A percentile compares a stretch with the other conserved stretches of the same genome.
Evolutionary conservation across 257 asterid genomes (phyloP).

Genomic region (Solanum piurae): DNA sequence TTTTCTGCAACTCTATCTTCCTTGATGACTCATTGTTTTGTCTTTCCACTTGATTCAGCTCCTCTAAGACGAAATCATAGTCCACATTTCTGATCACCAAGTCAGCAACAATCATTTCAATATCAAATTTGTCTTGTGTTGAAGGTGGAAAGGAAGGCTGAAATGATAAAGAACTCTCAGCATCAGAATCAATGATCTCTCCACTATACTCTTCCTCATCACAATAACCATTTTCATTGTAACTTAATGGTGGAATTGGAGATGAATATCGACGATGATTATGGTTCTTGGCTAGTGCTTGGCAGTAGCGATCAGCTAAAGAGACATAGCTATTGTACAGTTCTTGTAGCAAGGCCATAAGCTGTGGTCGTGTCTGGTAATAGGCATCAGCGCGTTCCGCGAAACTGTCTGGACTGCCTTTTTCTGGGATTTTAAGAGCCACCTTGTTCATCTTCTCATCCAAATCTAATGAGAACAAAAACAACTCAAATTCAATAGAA

Average conservation of each 20-base stretch:
- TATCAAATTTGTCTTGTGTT: slow-evolving; percentile 17
- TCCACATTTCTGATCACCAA: slow-evolving; percentile 61
- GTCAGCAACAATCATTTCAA: slow-evolving; percentile 58
- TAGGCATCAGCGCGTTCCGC: slow-evolving; percentile 67
- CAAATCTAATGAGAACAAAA: slow-evolving; percentile 36
- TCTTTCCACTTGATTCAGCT: slow-evolving; percentile 43
- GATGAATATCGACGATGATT: slow-evolving; percentile 36
- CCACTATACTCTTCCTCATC: slow-evolving; percentile 32
- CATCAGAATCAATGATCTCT: slow-evolving; percentile 61
- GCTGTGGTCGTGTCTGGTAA: slow-evolving; percentile 84
- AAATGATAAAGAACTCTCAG: slow-evolving; percentile 62
- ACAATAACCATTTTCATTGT: slow-evolving; percentile 13
- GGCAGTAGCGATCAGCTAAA: slow-evolving; percentile 79
- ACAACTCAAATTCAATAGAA: neutral
- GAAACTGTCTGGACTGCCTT: slow-evolving; percentile 49
- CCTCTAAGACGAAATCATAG: slow-evolving; percentile 46
- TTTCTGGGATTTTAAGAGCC: slow-evolving; percentile 25
- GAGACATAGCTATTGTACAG: slow-evolving; percentile 72
- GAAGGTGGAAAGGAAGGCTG: slow-evolving; percentile 22
- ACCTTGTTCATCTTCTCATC: slow-evolving; percentile 72
- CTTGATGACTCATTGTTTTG: slow-evolving; percentile 43
- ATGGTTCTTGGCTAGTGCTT: slow-evolving; percentile 52
- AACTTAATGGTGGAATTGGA: slow-evolving; percentile 27
- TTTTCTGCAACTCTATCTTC: slow-evolving; percentile 78
- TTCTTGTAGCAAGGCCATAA: slow-evolving; percentile 57